Conservation (phyloP, 202 grass and related monocot species). For the Setaria viridis region DNA sequence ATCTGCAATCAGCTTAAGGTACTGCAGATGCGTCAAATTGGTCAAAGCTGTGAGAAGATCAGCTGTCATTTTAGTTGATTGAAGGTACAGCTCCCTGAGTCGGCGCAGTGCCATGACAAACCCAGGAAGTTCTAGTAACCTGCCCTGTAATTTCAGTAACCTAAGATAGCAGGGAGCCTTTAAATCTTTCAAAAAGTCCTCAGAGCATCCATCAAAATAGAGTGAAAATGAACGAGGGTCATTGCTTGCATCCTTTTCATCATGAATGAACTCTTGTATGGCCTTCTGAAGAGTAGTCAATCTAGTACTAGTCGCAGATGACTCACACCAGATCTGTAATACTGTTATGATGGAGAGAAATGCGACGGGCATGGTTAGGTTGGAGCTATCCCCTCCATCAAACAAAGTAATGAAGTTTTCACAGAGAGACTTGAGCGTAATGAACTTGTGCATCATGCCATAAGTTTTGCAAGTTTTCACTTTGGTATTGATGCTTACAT, state of each 20-base stretch:
- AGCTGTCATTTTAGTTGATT: conserved; percentile 2
- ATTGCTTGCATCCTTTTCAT: neutral
- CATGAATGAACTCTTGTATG: conserved; percentile 9
- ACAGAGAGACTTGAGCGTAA: neutral
- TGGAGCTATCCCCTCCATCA: too few species aligned
- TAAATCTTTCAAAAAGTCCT: neutral
- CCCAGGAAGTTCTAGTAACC: neutral
- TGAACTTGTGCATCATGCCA: conserved; percentile 21
- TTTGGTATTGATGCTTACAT: neutral
- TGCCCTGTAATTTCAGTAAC: neutral
- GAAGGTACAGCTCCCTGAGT: conserved; percentile 8
- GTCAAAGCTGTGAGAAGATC: neutral
- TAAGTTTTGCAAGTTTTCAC: conserved; percentile 23
- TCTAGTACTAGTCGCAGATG: neutral
- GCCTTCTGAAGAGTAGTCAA: neutral
- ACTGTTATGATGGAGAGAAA: neutral
- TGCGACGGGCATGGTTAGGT: neutral
- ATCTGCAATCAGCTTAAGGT: neutral
- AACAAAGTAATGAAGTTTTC: neutral
- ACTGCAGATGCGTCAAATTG: conserved; percentile 6
- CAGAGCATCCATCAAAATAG: neutral
- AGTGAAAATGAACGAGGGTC: conserved; percentile 19
- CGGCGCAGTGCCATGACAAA: neutral
- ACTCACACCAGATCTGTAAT: neutral
- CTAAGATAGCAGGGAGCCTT: neutral